phyloP scores from a whole-genome alignment of 805 yeast genomes.

The Ogataea wickerhamii region DNA sequence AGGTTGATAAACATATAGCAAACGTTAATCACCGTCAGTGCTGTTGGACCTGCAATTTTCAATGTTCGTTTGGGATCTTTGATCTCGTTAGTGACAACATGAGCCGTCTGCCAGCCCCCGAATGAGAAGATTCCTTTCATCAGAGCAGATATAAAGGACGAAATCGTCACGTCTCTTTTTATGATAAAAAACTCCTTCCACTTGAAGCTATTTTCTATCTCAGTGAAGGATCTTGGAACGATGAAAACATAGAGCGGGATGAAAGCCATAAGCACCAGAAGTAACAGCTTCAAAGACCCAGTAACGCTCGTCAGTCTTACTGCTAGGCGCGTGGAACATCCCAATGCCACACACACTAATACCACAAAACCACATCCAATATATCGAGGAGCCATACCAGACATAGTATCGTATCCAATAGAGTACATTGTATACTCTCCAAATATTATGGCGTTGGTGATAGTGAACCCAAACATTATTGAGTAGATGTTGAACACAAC shows the following conservation, averaged over 20 bases:
- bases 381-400: conserved; percentile 37
- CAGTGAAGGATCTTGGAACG: conserved; percentile 43
- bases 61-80: conserved; percentile 49
- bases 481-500: conserved; percentile 46
- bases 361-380: conserved; percentile 41
- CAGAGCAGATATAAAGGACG: conserved; percentile 47
- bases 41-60: conserved; percentile 50
- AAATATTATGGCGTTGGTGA: conserved; percentile 50
- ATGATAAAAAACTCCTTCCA: conserved; percentile 28
- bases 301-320: conserved; percentile 57
- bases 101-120: conserved; percentile 55
- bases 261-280: conserved; percentile 50
- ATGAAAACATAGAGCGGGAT: conserved; percentile 58
- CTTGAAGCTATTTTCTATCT: conserved; percentile 41
- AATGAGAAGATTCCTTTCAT: conserved; percentile 51
- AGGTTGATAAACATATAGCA: conserved; percentile 47
- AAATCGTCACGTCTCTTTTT: conserved; percentile 33
- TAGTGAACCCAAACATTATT: conserved; percentile 47
- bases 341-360: conserved; percentile 43
- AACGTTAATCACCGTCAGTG: conserved; percentile 39
- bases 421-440: conserved; percentile 51
- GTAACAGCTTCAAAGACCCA: conserved; percentile 56
- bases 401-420: conserved; percentile 38
- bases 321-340: conserved; percentile 57
- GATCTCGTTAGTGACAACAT: conserved; percentile 52